Conservation (phyloP, 441 rosid species). For the Syzygium syzygioides region DNA sequence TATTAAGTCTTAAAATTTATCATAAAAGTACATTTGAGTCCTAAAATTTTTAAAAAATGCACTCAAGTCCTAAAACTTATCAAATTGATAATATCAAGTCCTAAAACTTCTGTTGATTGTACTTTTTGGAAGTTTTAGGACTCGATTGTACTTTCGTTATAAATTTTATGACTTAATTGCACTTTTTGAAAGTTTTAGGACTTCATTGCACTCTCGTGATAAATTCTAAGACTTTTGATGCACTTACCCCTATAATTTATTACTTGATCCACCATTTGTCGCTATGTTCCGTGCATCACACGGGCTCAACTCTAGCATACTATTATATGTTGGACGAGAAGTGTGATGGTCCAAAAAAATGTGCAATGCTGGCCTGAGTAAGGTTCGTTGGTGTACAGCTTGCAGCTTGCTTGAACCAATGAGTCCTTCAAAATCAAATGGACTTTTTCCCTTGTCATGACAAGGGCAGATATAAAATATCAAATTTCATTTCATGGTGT, state of each 20-base stretch:
- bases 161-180: no score
- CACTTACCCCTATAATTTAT: background rate
- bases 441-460: background rate
- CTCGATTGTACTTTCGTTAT: no score
- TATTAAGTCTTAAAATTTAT: no score
- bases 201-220: no score
- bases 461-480: background rate
- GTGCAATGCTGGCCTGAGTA: background rate
- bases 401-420: background rate
- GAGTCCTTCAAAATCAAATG: background rate
- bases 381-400: background rate
- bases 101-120: no score
- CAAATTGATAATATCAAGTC: no score
- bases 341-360: background rate
- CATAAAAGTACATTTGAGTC: no score
- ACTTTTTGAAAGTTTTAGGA: no score
- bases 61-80: no score
- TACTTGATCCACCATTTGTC: background rate
- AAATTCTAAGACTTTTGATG: no score
- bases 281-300: background rate
- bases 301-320: background rate
- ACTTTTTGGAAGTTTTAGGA: no score
- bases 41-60: no score
- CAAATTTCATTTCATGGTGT: background rate
- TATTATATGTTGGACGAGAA: background rate